Percentiles rank a stretch among this genome's conserved stretches.
These are phyloP conservation scores for Sisymbrium altissimum DNA, from an alignment of 345 rosid species.

Conservation along the genomic window DNA sequence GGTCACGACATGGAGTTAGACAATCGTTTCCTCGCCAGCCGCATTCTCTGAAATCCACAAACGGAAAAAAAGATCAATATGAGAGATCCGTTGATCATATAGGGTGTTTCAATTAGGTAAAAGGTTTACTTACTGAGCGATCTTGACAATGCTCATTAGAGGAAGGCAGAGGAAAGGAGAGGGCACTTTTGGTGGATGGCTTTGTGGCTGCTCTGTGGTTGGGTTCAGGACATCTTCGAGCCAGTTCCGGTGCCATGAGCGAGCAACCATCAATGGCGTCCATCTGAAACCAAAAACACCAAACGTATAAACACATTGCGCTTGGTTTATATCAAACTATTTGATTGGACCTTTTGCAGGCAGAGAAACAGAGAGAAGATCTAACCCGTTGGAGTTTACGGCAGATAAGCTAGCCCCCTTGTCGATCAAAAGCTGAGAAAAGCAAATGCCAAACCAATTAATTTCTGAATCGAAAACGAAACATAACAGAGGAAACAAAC, in stretches of 20 bases:
- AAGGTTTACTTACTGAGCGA: conserved; percentile 65
- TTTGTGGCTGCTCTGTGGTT: conserved; percentile 39
- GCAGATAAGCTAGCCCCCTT: conserved; percentile 73
- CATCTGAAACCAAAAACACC: conserved; percentile 49
- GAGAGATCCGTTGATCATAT: not conserved
- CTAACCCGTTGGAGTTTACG: conserved; percentile 74
- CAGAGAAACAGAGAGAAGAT: not conserved
- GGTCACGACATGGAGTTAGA: conserved; percentile 54
- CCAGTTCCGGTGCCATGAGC: conserved; percentile 82
- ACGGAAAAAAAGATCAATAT: not conserved
- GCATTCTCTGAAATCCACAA: conserved; percentile 59
- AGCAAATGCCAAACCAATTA: conserved; percentile 14
- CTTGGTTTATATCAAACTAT: not conserved
- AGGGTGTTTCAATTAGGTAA: not conserved
- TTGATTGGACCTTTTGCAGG: not conserved
- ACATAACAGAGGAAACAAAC: not conserved
- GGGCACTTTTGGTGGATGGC: conserved; percentile 40
- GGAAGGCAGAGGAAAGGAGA: conserved; percentile 86
- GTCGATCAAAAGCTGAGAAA: conserved; percentile 66
- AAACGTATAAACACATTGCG: conserved; percentile 5
- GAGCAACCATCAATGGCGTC: conserved; percentile 92
- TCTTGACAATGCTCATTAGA: conserved; percentile 84
- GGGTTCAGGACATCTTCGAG: conserved; percentile 68
- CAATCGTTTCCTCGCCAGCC: conserved; percentile 70
- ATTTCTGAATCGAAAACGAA: not conserved